A percentile compares a stretch with the other conserved stretches of the same genome.
phyloP scores from a whole-genome alignment of 805 yeast genomes.

The Candida sphagnicola region DNA sequence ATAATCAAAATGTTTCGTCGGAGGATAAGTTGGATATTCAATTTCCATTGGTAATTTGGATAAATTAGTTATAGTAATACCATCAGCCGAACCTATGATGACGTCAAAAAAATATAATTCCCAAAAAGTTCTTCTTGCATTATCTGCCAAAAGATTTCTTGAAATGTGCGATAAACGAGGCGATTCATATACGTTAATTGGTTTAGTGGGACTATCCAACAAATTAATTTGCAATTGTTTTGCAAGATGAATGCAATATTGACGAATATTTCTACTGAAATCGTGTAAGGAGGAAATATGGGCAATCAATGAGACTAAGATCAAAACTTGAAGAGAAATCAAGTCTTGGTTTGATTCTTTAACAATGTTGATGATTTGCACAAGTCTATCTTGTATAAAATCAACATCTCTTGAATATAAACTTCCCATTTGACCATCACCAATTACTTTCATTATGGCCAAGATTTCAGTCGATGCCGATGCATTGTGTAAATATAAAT shows the following conservation, averaged over 20 bases:
- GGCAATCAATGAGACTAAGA: constrained; percentile 39
- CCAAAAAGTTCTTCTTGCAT: constrained; percentile 48
- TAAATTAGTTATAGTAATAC: constrained; percentile 30
- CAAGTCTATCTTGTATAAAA: constrained; percentile 13
- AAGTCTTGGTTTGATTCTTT: constrained; percentile 29
- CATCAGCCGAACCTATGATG: constrained; percentile 52
- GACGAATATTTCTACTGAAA: constrained; percentile 39
- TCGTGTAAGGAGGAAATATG: constrained; percentile 53
- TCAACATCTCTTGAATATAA: constrained; percentile 11
- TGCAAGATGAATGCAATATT: constrained; percentile 36
- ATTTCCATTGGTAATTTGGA: constrained; percentile 32
- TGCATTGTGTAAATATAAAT: constrained; percentile 25
- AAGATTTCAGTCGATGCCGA: constrained; percentile 40
- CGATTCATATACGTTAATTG: constrained; percentile 7
- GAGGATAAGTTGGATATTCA: constrained; percentile 35
- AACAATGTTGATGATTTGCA: constrained; percentile 14
- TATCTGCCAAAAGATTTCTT: constrained; percentile 14
- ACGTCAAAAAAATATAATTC: constrained; percentile 50
- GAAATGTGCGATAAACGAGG: constrained; percentile 13
- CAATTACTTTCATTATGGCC: constrained; percentile 44
- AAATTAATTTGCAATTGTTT: constrained; percentile 33
- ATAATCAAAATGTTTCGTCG: constrained; percentile 39
- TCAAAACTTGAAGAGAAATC: constrained; percentile 38
- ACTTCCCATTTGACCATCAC: constrained; percentile 40
- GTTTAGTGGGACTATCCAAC: constrained; percentile 23